These are phyloP conservation scores for Eleusine indica DNA, from an alignment of 176 grass and related monocot genomes.

Conservation along the genomic window DNA sequence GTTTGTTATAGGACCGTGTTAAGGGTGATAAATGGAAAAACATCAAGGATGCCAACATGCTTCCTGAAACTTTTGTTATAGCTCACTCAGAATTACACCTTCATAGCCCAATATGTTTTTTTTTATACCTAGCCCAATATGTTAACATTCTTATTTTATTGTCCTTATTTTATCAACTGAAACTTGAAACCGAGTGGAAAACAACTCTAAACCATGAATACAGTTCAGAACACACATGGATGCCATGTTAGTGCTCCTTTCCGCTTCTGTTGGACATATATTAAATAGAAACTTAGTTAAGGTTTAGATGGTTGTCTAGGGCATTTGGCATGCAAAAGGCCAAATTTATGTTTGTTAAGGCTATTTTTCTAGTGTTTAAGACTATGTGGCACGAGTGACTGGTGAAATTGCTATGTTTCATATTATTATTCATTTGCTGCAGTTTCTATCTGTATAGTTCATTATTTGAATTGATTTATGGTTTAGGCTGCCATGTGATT, in stretches of 20 bases:
- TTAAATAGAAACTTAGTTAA: neutral
- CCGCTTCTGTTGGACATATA: neutral
- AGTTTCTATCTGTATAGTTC: neutral
- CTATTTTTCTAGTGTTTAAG: neutral
- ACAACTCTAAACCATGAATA: neutral
- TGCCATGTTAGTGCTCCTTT: neutral
- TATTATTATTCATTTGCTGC: neutral
- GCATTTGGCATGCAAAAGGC: neutral
- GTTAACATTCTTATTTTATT: neutral
- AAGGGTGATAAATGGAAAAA: constrained; percentile 4
- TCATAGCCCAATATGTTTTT: neutral
- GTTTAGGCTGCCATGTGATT: neutral
- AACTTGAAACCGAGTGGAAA: neutral
- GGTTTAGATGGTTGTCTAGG: neutral
- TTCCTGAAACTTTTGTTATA: neutral
- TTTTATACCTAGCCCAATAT: neutral
- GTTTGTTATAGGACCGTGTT: neutral
- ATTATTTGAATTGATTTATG: neutral
- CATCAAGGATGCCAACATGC: neutral
- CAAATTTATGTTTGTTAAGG: neutral
- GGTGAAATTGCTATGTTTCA: neutral
- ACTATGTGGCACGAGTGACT: neutral
- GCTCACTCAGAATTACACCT: neutral
- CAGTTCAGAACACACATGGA: neutral
- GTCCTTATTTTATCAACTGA: too few species aligned